phyloP scores from a whole-genome alignment of 179 eudicot genomes.

The Corrigiola litoralis region DNA sequence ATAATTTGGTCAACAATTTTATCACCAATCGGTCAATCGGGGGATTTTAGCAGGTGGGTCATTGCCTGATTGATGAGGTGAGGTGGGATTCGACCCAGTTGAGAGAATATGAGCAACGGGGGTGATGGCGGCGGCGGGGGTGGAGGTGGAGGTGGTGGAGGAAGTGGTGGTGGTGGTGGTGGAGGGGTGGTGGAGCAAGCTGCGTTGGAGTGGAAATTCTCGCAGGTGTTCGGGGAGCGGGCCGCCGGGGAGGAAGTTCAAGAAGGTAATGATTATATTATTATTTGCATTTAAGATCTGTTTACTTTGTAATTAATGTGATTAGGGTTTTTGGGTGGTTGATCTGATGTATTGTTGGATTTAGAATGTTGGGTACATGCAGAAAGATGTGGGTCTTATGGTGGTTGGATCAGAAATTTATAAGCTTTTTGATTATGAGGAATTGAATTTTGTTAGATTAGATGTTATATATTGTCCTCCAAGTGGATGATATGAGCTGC shows the following conservation, averaged over 20 bases:
- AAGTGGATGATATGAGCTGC: too few relatives aligned
- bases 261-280: constrained; percentile 51
- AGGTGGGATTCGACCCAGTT: constrained; percentile 17
- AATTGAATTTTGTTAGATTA: too few relatives aligned
- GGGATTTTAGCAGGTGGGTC: neutral
- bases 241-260: constrained; percentile 79
- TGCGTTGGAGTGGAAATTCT: constrained; percentile 71
- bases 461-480: too few relatives aligned
- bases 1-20: too few relatives aligned
- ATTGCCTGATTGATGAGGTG: constrained; percentile 1
- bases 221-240: constrained; percentile 76
- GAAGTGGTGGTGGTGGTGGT: constrained; percentile 28
- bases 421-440: too few relatives aligned
- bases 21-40: too few relatives aligned
- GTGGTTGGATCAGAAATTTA: constrained; percentile 4
- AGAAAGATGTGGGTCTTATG: neutral
- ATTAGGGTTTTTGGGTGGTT: constrained; percentile 14
- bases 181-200: constrained; percentile 30
- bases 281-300: constrained; percentile 5
- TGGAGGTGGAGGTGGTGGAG: constrained; percentile 29
- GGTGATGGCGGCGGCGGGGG: constrained; percentile 47
- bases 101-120: neutral
- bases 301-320: neutral
- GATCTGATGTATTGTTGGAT: constrained; percentile 13
- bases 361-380: constrained; percentile 3